Base-by-base conservation (phyloP, 805 yeast species). In the Suhomyces faveliae region DNA sequence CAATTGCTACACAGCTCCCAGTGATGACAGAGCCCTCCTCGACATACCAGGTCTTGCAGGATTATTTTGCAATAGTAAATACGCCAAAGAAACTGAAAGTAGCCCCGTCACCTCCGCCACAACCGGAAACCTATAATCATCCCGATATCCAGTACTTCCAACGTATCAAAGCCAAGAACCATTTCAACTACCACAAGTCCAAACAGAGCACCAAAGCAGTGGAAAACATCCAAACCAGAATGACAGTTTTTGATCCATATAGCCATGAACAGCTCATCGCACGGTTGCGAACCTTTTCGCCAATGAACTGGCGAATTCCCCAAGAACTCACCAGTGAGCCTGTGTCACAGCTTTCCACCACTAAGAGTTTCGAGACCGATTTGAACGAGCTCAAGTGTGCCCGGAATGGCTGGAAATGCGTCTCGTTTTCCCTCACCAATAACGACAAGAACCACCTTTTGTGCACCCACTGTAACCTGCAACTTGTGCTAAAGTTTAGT, bases 321-420 rank as follows among this genome's bases (percentile, higher is more conserved):
- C 38, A 25, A 13, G 47, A 49, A 20, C 27, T 44, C 27, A 35
- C 39, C 11, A 40, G 21, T 11, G 42, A 48, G 5, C 30, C 30
- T 5, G 9, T 27, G 4, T 27, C 30, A 5, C 30, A 2, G 2
- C 10, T 1, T 4, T 27, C 12, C 5, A 15, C 37, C 2, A 17
- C 11, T 12, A 15, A 33, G 11, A 17, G 19, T 9, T 33, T 9
- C 7, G 38, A 22, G 9, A 29, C 40, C 2, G 48, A 46, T 4
- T 57, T 81, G 22, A 75, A 67, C 5, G 83, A 82, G 45, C 62
- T 81, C 27, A 67, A 59, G 24, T 76, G 82, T 55, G 73, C 83
- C 0, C 54, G 75, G 19, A 67, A 74, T 45, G 86, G 86, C 1
- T 81, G 85, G 85, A 62, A 58, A 43, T 76, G 80, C 51, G 72